Conservation (phyloP, 805 yeast species). For the Saccharomycopsis sp. region DNA sequence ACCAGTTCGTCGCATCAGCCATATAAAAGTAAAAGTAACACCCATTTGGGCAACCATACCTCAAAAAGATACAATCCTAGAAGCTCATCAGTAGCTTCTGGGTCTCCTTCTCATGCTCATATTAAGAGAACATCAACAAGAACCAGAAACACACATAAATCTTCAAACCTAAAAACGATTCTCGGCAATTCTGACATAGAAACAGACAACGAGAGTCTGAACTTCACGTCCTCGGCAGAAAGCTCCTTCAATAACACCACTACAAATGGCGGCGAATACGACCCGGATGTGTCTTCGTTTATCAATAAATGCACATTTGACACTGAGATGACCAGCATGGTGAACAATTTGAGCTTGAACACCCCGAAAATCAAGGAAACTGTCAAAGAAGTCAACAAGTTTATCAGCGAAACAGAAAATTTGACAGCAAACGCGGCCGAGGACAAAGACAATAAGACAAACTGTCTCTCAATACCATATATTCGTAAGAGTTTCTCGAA, state of each 20-base stretch:
- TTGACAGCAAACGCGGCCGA: neutral
- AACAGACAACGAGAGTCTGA: neutral
- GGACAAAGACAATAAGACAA: neutral
- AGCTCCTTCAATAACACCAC: neutral
- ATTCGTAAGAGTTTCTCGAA: neutral
- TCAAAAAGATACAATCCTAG: neutral
- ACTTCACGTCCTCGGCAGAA: neutral
- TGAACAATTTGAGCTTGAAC: neutral
- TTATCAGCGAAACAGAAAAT: neutral
- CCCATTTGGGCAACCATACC: neutral
- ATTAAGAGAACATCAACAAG: neutral
- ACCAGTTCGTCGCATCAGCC: neutral
- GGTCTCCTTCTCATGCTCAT: neutral
- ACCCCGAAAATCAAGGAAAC: neutral
- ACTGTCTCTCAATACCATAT: neutral
- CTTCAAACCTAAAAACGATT: neutral
- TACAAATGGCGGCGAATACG: neutral
- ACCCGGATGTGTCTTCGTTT: neutral
- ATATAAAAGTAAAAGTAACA: neutral
- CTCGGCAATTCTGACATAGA: neutral
- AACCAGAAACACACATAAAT: neutral
- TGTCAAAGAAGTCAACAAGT: neutral
- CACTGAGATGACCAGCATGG: neutral
- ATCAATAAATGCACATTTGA: neutral
- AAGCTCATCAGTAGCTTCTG: neutral